These are phyloP conservation scores for Oxyria digyna DNA, from an alignment of 148 eudicot genomes.

Conservation along the genomic window DNA sequence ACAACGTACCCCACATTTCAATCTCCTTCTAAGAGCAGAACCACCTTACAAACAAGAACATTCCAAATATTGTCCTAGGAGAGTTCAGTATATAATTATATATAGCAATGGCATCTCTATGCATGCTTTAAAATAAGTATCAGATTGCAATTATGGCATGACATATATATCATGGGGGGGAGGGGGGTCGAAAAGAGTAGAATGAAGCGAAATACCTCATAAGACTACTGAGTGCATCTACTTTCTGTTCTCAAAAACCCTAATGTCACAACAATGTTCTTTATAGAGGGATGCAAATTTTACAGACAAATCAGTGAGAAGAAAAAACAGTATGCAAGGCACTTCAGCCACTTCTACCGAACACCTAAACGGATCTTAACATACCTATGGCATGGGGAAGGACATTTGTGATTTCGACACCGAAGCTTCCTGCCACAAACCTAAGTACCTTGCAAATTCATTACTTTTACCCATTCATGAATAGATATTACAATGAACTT, in stretches of 20 bases:
- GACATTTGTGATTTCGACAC: constrained; percentile 93
- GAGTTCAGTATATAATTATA: neutral
- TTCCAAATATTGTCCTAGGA: neutral
- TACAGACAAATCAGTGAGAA: neutral
- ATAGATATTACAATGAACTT: neutral
- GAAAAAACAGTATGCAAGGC: neutral
- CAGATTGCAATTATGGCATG: neutral
- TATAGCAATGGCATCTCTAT: neutral
- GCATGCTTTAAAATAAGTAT: neutral
- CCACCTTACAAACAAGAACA: neutral
- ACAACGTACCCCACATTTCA: neutral
- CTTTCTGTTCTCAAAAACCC: neutral
- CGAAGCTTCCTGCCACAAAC: constrained; percentile 90
- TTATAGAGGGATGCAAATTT: neutral
- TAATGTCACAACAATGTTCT: neutral
- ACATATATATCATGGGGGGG: neutral
- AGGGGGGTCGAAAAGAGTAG: neutral
- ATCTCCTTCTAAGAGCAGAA: neutral
- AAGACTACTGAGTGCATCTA: neutral
- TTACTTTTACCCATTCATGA: constrained; percentile 4
- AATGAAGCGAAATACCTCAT: neutral
- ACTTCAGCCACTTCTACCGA: neutral
- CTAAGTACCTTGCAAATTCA: constrained; percentile 25
- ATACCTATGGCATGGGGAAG: constrained; percentile 96
- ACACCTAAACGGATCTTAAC: neutral